phyloP scores from a whole-genome alignment of 768 basidiomycete species.

The Auricularia cornea region DNA sequence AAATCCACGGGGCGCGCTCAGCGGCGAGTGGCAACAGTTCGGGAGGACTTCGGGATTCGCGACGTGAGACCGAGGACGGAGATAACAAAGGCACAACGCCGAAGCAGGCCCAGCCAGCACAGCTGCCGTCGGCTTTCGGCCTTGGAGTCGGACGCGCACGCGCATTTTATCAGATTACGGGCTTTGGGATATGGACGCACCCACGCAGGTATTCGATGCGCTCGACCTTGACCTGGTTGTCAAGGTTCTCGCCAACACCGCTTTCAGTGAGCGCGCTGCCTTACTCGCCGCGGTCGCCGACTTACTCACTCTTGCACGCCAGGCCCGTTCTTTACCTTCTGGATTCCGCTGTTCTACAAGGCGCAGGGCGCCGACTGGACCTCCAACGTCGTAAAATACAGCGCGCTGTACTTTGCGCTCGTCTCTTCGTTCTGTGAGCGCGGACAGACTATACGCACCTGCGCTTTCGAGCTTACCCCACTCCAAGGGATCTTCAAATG shows the following conservation, averaged over 20 bases:
- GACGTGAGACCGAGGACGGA: too few relatives aligned
- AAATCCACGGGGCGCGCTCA: too few relatives aligned
- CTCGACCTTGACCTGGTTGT: constrained; percentile 71
- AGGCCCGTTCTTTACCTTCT: constrained; percentile 82
- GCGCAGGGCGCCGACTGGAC: constrained; percentile 51
- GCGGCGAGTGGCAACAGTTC: too few relatives aligned
- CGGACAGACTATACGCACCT: not conserved
- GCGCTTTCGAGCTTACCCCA: not conserved
- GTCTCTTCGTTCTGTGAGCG: constrained; percentile 62
- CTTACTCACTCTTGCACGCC: not conserved
- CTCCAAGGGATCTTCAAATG: constrained; percentile 57
- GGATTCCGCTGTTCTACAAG: constrained; percentile 69
- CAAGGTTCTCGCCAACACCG: constrained; percentile 70
- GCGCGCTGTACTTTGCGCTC: constrained; percentile 46
- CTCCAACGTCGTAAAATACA: constrained; percentile 43
- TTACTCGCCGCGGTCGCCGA: not conserved
- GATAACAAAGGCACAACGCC: too few relatives aligned
- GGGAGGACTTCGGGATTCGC: too few relatives aligned
- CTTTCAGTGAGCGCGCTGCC: constrained; percentile 54
- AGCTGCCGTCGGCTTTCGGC: not conserved
- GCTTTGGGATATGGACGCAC: not conserved
- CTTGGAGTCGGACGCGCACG: not conserved
- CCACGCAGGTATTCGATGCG: constrained; percentile 43
- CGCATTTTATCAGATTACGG: not conserved
- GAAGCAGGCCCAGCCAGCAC: too few relatives aligned